A percentile compares a stretch with the other conserved stretches of the same genome.
Conservation (phyloP, 106 monocot species). For the Apostasia ramifera region DNA sequence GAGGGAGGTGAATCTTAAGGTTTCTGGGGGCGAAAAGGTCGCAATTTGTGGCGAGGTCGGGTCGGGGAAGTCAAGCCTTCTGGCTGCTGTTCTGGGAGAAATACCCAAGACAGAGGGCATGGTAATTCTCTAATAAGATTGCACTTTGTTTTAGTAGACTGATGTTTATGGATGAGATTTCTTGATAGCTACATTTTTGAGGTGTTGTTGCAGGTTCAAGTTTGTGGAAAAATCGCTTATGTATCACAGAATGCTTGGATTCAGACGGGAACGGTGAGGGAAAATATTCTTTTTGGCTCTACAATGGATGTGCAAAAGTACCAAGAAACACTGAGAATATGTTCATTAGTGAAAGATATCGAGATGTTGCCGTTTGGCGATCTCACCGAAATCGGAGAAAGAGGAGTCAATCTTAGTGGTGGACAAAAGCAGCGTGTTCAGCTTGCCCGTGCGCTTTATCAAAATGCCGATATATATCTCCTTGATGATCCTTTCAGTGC, state of each 20-base stretch:
- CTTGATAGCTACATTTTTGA: not conserved
- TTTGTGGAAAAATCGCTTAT: conserved; percentile 77
- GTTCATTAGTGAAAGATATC: conserved; percentile 87
- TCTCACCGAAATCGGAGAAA: conserved; percentile 92
- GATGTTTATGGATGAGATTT: not conserved
- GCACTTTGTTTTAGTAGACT: no score
- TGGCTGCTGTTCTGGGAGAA: conserved; percentile 90
- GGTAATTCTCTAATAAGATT: conserved; percentile 23
- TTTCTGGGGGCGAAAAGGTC: conserved; percentile 62
- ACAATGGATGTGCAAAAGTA: conserved; percentile 62
- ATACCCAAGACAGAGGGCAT: conserved; percentile 52
- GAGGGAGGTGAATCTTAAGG: conserved; percentile 45
- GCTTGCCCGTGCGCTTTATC: conserved; percentile 91
- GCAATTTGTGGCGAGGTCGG: conserved; percentile 97
- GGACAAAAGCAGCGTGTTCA: conserved; percentile 97
- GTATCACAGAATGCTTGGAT: conserved; percentile 97
- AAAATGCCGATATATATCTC: conserved; percentile 90
- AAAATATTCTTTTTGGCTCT: conserved; percentile 84
- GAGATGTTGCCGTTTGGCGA: conserved; percentile 80
- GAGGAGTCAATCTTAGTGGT: conserved; percentile 96
- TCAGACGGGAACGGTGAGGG: conserved; percentile 73
- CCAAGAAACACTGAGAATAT: conserved; percentile 64
- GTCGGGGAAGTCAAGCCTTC: conserved; percentile 89
- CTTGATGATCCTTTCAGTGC: conserved; percentile 99
- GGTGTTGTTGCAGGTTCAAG: conserved; percentile 52